These are phyloP conservation scores for Coffea eugenioides DNA, from an alignment of 257 asterid species.

Conservation along the genomic window DNA sequence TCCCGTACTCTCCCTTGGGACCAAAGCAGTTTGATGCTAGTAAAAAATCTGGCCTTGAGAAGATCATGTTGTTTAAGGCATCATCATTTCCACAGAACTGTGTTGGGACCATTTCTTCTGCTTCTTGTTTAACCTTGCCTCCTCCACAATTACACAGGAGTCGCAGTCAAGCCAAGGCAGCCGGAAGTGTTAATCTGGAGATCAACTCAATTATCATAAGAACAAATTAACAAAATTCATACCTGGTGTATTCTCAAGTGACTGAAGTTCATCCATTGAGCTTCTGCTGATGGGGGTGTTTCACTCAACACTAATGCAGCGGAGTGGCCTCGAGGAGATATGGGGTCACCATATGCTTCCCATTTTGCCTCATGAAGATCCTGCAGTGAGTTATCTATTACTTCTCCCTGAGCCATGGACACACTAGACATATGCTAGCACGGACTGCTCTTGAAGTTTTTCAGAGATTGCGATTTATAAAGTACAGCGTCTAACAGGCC, in stretches of 20 bases:
- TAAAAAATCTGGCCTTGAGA: slow-evolving; percentile 52
- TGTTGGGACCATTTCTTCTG: slow-evolving; percentile 29
- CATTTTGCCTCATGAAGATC: slow-evolving; percentile 39
- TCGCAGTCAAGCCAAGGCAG: slow-evolving; percentile 8
- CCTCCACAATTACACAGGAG: slow-evolving; percentile 39
- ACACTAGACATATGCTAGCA: slow-evolving; percentile 27
- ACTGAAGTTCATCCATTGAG: slow-evolving; percentile 47
- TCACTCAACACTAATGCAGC: slow-evolving; percentile 50
- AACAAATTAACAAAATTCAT: slow-evolving; percentile 12
- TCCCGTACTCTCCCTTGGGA: slow-evolving; percentile 29
- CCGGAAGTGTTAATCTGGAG: background rate
- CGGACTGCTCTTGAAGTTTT: slow-evolving; percentile 28
- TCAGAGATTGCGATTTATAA: slow-evolving; percentile 47
- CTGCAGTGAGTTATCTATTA: slow-evolving; percentile 36
- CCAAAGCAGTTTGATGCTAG: slow-evolving; percentile 49
- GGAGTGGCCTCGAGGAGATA: slow-evolving; percentile 54
- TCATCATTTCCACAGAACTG: slow-evolving; percentile 26
- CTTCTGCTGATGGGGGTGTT: slow-evolving; percentile 45
- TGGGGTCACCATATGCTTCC: slow-evolving; percentile 46
- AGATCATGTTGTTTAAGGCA: slow-evolving; percentile 27
- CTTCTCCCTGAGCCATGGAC: slow-evolving; percentile 30
- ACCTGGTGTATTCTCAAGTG: slow-evolving; percentile 43
- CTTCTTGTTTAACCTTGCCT: slow-evolving; percentile 36
- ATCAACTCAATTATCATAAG: background rate
- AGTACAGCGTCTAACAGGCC: slow-evolving; percentile 69